Evolutionary conservation across 345 rosid genomes (phyloP).

Genomic region (Melaleuca alternifolia): DNA sequence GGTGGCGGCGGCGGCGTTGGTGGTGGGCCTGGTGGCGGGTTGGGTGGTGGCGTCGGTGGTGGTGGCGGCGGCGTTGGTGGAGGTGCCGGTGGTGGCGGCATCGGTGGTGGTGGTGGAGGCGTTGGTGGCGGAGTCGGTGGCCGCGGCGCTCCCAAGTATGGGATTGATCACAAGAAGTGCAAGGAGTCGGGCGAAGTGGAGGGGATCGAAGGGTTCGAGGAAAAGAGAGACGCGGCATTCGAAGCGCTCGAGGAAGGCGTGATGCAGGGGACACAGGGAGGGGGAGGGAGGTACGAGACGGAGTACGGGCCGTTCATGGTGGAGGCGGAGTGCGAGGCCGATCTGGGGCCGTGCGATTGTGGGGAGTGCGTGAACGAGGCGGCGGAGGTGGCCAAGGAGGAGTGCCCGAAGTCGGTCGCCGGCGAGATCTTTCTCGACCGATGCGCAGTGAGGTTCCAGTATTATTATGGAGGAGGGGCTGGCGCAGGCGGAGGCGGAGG

Average conservation of each 20-base stretch:
- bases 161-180: conserved; percentile 42
- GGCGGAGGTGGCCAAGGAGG: conserved; percentile 25
- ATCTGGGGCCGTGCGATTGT: conserved; percentile 40
- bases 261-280: not conserved
- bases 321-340: conserved; percentile 60
- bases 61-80: too few relatives aligned
- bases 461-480: conserved; percentile 11
- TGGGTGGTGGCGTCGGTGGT: too few relatives aligned
- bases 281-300: conserved; percentile 7
- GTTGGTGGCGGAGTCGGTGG: not conserved
- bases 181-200: conserved; percentile 15
- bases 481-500: not conserved
- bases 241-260: conserved; percentile 16
- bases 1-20: too few relatives aligned
- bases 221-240: conserved; percentile 35
- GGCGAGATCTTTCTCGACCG: conserved; percentile 30
- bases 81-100: too few relatives aligned
- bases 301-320: conserved; percentile 29
- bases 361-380: conserved; percentile 54
- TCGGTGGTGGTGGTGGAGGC: not conserved
- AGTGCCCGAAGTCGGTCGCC: conserved; percentile 35
- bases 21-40: too few relatives aligned
- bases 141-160: conserved; percentile 1
- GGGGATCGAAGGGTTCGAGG: conserved; percentile 24
- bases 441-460: conserved; percentile 25